Base-by-base conservation (phyloP, 257 asterid species). In the Ilex asprella region DNA sequence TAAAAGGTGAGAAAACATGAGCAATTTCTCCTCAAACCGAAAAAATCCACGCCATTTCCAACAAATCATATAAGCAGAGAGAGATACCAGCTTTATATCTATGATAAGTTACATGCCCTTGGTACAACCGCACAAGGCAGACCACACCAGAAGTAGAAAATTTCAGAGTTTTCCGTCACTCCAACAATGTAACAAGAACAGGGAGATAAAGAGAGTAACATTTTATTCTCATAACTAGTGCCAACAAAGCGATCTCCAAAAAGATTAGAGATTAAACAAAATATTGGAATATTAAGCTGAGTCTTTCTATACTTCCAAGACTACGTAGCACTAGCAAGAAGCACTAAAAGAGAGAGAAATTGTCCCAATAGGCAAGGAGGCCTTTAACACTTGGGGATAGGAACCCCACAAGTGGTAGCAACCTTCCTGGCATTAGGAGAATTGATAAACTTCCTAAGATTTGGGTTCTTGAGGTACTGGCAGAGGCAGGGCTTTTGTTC, bases 401-500 rank as follows among this genome's bases (percentile, higher is more conserved):
- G 47, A 60, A 64, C 68, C 44, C 73, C 60, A 57, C 83, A 74
- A 55, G 64, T 15, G 0, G 14, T 13, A 50, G 79, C 71, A 8
- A 78, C 73, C 2, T 61, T 74, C 35, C 62, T 39, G 52, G 75
- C 74, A 39, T 43, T 31, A 5, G 83, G 62, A 6, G 75, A 56
- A 67, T 16, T 27, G 16, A 78, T 41, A 41, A 62, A 52, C 50
- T 39, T 58, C 60, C n/a, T 62, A 47, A 73, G 62, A 2, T 0
- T 53, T 9, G 77, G 83, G 63, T 74, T 46, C 68, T 74, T 70
- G 13, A 68, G 47, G 50, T 70, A 74, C 43, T 50, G 56, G 68
- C 83, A 78, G 58, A 70, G 65, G 59, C 79, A 78, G 31, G 79
- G 72, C 58, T 58, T 58, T 56, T 78, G 79, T 30, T 52, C 35